Percentiles rank a stretch among this genome's conserved stretches.
Conservation (phyloP, 2,329 filamentous ascomycete species). For the Cordyceps farinosa region DNA sequence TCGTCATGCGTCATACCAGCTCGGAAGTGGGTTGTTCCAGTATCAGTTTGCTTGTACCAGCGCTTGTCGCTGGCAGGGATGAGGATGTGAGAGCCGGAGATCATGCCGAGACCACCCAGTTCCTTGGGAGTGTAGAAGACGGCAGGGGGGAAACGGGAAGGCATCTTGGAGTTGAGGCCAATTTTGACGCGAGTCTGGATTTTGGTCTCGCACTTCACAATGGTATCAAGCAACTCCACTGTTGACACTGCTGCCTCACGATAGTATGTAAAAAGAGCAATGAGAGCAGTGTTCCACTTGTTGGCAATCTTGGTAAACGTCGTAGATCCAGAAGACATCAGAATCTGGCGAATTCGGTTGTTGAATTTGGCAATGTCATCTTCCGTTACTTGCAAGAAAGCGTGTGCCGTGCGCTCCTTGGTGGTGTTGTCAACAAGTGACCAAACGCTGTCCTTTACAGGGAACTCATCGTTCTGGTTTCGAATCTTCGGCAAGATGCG, state of each 20-base stretch:
- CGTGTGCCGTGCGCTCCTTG: slow-evolving; percentile 95
- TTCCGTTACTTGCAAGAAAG: slow-evolving; percentile 95
- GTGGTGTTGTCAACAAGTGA: slow-evolving; percentile 93
- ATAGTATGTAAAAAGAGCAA: slow-evolving; percentile 97
- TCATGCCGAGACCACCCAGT: slow-evolving; percentile 95
- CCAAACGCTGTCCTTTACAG: slow-evolving; percentile 97
- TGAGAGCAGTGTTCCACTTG: slow-evolving; percentile 98
- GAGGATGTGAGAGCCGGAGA: slow-evolving; percentile 95
- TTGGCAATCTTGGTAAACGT: slow-evolving; percentile 99
- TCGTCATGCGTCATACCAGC: slow-evolving; percentile 98
- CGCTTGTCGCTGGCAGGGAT: slow-evolving; percentile 97
- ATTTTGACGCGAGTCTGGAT: slow-evolving; percentile 99
- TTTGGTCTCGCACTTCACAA: slow-evolving; percentile 99
- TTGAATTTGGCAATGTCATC: slow-evolving; percentile 99
- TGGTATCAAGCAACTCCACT: slow-evolving; percentile 88
- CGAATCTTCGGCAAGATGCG: slow-evolving; percentile 92
- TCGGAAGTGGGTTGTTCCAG: slow-evolving; percentile 93
- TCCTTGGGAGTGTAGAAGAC: slow-evolving; percentile 99
- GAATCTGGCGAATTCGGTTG: slow-evolving; percentile 94
- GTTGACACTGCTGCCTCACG: slow-evolving; percentile 96
- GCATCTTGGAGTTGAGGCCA: slow-evolving; percentile 98
- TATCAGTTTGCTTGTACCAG: slow-evolving; percentile 97
- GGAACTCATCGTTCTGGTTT: slow-evolving; percentile 94
- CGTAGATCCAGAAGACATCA: slow-evolving; percentile 99
- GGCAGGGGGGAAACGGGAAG: slow-evolving; percentile 93